These are phyloP conservation scores for Metschnikowia vanudenii DNA, from an alignment of 805 yeast genomes.

Conservation along the genomic window DNA sequence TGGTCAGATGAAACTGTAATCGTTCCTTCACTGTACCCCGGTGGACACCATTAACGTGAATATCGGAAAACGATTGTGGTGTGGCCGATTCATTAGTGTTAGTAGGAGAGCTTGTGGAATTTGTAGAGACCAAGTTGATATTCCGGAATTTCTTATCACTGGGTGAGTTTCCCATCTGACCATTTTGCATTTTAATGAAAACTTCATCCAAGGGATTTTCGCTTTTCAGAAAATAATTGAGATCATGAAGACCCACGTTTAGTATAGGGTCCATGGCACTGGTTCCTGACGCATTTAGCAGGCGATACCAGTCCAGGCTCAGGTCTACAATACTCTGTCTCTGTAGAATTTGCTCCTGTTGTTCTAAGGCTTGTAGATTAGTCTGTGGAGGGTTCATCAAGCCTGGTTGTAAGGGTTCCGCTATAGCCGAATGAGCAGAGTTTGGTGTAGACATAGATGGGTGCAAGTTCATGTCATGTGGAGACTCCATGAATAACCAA, in stretches of 20 bases:
- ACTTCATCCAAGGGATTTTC: constrained; percentile 42
- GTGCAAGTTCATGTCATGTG: constrained; percentile 2
- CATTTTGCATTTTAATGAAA: constrained; percentile 19
- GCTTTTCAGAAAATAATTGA: constrained; percentile 36
- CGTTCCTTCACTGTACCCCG: constrained; percentile 10
- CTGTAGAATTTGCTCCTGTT: not conserved
- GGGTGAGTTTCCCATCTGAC: constrained; percentile 1
- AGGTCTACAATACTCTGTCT: not conserved
- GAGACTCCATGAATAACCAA: constrained; percentile 29
- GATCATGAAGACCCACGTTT: constrained; percentile 33
- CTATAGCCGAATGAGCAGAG: not conserved
- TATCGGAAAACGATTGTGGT: constrained; percentile 17
- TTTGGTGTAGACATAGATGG: constrained; percentile 1
- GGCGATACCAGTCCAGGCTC: not conserved
- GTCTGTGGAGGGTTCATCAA: not conserved
- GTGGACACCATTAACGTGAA: constrained; percentile 8
- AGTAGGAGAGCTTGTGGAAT: constrained; percentile 34
- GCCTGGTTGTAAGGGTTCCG: not conserved
- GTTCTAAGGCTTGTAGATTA: not conserved
- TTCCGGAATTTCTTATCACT: constrained; percentile 3
- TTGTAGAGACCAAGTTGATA: constrained; percentile 19
- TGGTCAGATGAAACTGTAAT: constrained; percentile 21
- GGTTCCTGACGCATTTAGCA: not conserved
- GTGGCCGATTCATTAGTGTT: constrained; percentile 27
- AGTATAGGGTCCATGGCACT: constrained; percentile 12